Base-by-base conservation (phyloP, 2,329 filamentous ascomycete species). In the Amylocarpus encephaloides region DNA sequence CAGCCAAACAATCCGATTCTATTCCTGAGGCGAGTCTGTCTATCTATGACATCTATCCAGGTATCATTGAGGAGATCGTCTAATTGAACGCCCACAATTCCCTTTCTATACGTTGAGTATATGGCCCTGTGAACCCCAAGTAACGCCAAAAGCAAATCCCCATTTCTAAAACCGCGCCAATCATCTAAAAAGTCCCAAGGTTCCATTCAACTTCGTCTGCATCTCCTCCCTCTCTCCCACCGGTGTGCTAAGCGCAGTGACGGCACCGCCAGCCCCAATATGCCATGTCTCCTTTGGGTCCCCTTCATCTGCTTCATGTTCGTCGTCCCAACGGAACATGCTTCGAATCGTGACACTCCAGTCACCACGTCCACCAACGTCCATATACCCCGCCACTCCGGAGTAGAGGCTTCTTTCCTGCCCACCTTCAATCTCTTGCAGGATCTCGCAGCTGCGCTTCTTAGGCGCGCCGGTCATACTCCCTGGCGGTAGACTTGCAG, bases 401-500 rank as follows among this genome's bases (percentile, higher is more conserved):
- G 88, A 88, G 69, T 96, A 96, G 45, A 96, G 69, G 30, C 88
- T 83, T 46, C 92, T 55, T 59, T 83, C 78, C 50, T 71, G 69
- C 3, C 73, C 66, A 15, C 68, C 70, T 68, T 95, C 91, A 38
- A 95, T 76, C 3, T 74, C 70, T 52, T 77, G 75, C 16, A 97
- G 73, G 42, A 96, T 78, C 71, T 95, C 85, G 66, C 92, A 96
- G 56, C 86, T 92, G 43, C 92, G 79, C 69, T 92, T 91, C 73
- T 97, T 97, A 0, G 92, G 93, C 0, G 92, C 92, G 6, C 93
- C 93, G 1, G 92, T 97, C 93, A 97, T 97, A 62, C 86, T 92
- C 0, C 93, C 92, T 0, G 93, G 90, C 0, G 93, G 92, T 1
- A 97, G 75, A 43, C 83, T 86, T 6, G 82, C 77, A 0, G 85